A percentile compares a stretch with the other conserved stretches of the same genome.
Conservation (phyloP, 495 filamentous ascomycete genomes). For the Sporormia fimetaria region DNA sequence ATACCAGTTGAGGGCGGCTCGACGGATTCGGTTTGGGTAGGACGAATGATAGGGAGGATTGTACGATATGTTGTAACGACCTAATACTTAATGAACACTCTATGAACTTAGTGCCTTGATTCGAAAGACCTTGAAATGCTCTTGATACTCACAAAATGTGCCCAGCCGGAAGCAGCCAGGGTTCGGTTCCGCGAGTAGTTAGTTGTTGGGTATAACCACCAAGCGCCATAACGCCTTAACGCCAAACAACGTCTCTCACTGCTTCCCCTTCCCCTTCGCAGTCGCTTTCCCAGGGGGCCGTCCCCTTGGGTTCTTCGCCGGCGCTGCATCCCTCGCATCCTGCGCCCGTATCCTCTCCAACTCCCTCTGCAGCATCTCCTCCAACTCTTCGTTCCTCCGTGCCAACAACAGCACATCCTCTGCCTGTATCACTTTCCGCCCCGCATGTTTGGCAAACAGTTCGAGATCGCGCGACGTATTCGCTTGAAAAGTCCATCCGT, state of each 20-base stretch:
- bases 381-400: slow-evolving; percentile 73
- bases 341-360: slow-evolving; percentile 26
- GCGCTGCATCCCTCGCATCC: slow-evolving; percentile 9
- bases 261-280: slow-evolving; percentile 22
- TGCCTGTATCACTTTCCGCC: slow-evolving; percentile 64
- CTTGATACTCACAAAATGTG: no score
- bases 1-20: slow-evolving; percentile 15
- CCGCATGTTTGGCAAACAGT: slow-evolving; percentile 79
- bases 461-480: slow-evolving; percentile 24
- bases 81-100: neutral
- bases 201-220: neutral
- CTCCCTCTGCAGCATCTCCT: slow-evolving; percentile 25
- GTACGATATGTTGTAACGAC: neutral
- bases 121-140: no score
- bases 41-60: neutral
- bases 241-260: slow-evolving; percentile 3
- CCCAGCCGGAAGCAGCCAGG: no score
- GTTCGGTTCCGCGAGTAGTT: neutral
- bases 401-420: slow-evolving; percentile 82
- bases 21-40: neutral
- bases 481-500: neutral
- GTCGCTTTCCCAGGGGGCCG: slow-evolving; percentile 1
- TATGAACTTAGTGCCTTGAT: slow-evolving; percentile 15
- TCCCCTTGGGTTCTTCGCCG: slow-evolving; percentile 5
- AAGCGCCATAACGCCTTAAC: neutral